Base-by-base conservation (phyloP, 164 flowering plant species). In the Brasenia schreberi region DNA sequence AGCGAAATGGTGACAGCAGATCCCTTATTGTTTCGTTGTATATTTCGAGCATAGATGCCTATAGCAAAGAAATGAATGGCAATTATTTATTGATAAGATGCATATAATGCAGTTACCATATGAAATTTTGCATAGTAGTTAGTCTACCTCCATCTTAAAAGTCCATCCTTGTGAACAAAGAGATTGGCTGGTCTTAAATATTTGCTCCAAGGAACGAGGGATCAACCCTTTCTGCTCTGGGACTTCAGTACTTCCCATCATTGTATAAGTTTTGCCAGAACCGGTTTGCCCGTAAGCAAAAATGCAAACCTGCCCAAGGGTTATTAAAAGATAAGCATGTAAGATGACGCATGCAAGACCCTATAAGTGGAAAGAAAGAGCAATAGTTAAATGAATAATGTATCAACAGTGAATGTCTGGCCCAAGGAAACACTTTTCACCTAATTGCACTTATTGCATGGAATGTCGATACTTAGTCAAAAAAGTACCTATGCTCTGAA, bases 211-310 rank as follows among this genome's bases (percentile, higher is more conserved):
- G 1, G 97, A 87, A 27, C 96, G 91, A 1, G 99, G 99, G 42
- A 95, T 95, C 65, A 95, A 64, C 42, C 99, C 99, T 68, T 88
- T 89, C 70, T 80, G 81, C 44, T 86, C 91, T 14, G 75, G 71
- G 14, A 67, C 71, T 64, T 87, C 92, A 4, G 97, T 92, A 62
- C 72, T 84, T n/a, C 99, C 99, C 99, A 95, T 95, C 99, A 95
- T 95, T 27, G 99, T 94, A 74, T 87, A 81, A 17, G 99, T 94
- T 77, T 94, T 94, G 5, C 97, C 98, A 3, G 98, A 94, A 56
- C 99, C 97, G 12, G 99, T 95, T 71, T 95, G 99, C 6, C 99
- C 99, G 79, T 95, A 95, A 14, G 99, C 97, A 75, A 95, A 95
- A 43, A 95, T 92, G 66, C 97, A 95, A 53, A 95, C 99, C 99